Evolutionary conservation across 257 asterid species (phyloP).

Genomic region (Plantago major): DNA sequence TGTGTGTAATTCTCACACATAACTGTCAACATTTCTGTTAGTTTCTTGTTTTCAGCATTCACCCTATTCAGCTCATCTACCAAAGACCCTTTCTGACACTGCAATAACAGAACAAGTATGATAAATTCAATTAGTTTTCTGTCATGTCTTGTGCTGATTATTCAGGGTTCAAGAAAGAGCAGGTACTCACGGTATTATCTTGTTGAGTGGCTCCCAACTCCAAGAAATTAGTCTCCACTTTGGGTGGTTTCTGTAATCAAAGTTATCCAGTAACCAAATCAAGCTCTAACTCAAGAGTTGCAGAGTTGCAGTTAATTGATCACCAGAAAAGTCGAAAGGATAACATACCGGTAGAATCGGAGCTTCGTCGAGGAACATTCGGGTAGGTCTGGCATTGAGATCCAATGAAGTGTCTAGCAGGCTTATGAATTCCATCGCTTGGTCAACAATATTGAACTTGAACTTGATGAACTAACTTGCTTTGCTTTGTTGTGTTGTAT

Average conservation of each 20-base stretch:
- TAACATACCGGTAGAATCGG: conserved; percentile 36
- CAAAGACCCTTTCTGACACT: conserved; percentile 45
- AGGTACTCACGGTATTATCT: conserved; percentile 39
- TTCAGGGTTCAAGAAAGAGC: neutral
- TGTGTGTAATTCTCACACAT: conserved; percentile 74
- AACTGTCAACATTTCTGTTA: conserved; percentile 57
- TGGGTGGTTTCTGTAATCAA: conserved; percentile 59
- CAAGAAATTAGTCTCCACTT: conserved; percentile 46
- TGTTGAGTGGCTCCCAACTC: conserved; percentile 42
- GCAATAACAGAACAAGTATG: too few species aligned
- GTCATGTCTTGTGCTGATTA: neutral
- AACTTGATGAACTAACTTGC: neutral
- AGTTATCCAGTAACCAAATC: neutral
- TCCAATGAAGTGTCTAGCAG: conserved; percentile 67
- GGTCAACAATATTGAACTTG: neutral
- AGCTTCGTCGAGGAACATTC: conserved; percentile 30
- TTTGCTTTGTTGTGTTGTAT: neutral
- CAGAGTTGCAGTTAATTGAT: too few species aligned
- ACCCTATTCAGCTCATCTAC: conserved; percentile 72
- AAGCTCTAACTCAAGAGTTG: conserved; percentile 1
- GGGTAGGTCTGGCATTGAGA: conserved; percentile 53
- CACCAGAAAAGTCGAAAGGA: neutral
- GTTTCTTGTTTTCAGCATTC: conserved; percentile 78
- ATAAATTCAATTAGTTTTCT: neutral
- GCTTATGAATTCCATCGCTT: conserved; percentile 62